Base-by-base conservation (phyloP, 345 rosid species). In the Populus deltoides region DNA sequence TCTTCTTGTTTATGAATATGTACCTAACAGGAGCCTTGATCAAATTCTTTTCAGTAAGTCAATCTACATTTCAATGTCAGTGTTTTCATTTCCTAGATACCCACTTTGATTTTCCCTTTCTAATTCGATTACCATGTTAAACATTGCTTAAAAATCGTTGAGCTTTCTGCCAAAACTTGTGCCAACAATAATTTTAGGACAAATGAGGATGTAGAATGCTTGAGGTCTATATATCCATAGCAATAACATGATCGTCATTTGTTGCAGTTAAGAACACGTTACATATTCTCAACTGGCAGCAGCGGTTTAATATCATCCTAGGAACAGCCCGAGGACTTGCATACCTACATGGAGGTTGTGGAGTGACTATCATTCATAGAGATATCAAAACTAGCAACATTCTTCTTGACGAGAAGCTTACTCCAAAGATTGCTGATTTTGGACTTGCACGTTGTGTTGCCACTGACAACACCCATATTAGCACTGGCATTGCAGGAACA, bases 261-360 rank as follows among this genome's bases (percentile, higher is more conserved):
- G 18, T 18, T 81, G 84, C 86, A 93, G 98, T 74, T 66, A 85
- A 87, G 72, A 76, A 85, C 65, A 85, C 88, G 33, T 47, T 79
- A 25, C 85, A 86, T 16, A 81, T 88, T 53, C 80, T 94, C 27
- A 87, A 81, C 75, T 92, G 97, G 98, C 82, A 79, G 72, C 92
- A 89, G 78, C 80, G 97, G 78, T 84, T 81, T 55, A 74, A 59
- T 17, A 90, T 94, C 72, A 88, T 90, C 65, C 41, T 73, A 1
- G 98, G 97, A 80, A 89, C 90, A 55, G 92, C 98, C 33, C 90
- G 90, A 85, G 98, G 98, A 61, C 80, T 94, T 83, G 92, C 88
- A 51, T 85, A 83, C 70, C 92, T 94, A 45, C 98, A 94, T 61
- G 87, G 83, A 75, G 93, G 90, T 70, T 88, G 85, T 12, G 83